These are phyloP conservation scores for Fremontodendron californicum DNA, from an alignment of 345 rosid species.

Conservation along the genomic window DNA sequence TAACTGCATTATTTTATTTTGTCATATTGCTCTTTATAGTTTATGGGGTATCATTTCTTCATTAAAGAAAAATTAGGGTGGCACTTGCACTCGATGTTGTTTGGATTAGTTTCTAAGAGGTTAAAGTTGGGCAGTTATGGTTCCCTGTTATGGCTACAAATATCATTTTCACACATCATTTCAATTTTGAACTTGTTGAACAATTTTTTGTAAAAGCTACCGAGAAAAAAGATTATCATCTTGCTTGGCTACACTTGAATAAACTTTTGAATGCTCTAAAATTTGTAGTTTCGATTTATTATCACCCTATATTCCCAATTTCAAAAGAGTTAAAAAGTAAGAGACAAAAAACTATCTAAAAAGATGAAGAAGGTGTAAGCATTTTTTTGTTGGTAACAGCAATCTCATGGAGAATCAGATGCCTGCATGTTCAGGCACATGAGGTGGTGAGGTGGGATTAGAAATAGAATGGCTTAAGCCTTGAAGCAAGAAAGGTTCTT, in stretches of 20 bases:
- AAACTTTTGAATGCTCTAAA: no score
- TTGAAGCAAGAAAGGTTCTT: background rate
- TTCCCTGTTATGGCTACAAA: background rate
- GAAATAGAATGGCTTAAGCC: no score
- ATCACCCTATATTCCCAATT: no score
- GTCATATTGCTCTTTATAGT: background rate
- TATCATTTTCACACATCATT: background rate
- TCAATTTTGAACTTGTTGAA: background rate
- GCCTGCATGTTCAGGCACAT: background rate
- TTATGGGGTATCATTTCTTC: background rate
- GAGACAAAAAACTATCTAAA: no score
- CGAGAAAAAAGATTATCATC: background rate
- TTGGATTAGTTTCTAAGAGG: background rate
- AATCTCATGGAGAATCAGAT: conserved; percentile 26
- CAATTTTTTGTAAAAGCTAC: background rate
- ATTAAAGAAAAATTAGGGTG: background rate
- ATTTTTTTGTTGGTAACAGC: background rate
- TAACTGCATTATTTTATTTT: background rate
- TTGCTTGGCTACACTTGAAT: no score
- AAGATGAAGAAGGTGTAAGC: no score
- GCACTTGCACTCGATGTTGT: background rate
- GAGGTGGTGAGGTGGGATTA: no score
- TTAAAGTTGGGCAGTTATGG: background rate
- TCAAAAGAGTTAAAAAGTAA: no score
- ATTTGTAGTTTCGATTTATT: no score